Evolutionary conservation across 441 rosid genomes (phyloP), one percentile per base, ranked within the genome.

Genomic region (Croton setiger): DNA sequence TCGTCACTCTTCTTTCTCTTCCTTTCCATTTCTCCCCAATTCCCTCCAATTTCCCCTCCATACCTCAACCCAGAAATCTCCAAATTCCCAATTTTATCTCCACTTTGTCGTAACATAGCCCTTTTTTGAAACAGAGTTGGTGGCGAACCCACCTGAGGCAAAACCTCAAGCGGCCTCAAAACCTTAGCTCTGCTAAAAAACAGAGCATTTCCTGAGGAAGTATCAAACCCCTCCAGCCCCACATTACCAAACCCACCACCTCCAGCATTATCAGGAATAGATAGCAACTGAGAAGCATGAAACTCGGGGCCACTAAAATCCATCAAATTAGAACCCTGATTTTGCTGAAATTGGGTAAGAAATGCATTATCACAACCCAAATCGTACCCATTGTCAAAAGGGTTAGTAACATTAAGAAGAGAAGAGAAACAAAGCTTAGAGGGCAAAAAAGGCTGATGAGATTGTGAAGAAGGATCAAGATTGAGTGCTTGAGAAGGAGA

Each of bases 321-420:
- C 82, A 84, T 75, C n/a, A 85, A 76, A 72, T 73, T 77, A 0
- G 84, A 74, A 47, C 76, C 66, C 37, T 75, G 86, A 55, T 69
- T 81, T 10, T 72, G 83, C 23, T 83, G 83, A 39, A 79, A 80
- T 35, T 84, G 89, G 45, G 63, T 51, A 9, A 85, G 72, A 63
- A 85, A 85, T 11, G 81, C 76, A 55, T 77, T 67, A 23, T 86
- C 92, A 35, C 89, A 76, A 6, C 84, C 84, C 76, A 88, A 81
- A 37, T 88, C 88, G 66, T 81, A 83, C 53, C 82, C 87, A 78
- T 70, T 81, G 59, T 85, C 91, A 37, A 83, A 85, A 65, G 91
- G 89, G 80, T 83, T 81, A 37, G 76, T 44, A n/a, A 83, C 80
- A 75, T 80, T 85, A 57, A 82, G 76, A 58, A 86, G 83, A 10